phyloP scores from a whole-genome alignment of 2,329 filamentous ascomycete genomes.

The Ascochyta lentis region DNA sequence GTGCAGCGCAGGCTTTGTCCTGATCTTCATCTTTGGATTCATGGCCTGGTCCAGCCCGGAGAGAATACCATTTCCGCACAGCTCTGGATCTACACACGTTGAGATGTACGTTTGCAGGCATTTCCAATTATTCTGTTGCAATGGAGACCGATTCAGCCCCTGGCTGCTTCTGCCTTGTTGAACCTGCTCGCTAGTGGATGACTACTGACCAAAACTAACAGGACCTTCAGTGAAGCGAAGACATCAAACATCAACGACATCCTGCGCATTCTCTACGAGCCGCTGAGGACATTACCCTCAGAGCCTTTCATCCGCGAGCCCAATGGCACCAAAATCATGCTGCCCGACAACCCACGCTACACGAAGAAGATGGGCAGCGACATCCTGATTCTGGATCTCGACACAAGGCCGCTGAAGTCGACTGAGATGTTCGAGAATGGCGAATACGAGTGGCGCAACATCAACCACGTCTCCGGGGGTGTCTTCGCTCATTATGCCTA shows the following conservation, averaged over 20 bases:
- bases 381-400: slow-evolving; percentile 46
- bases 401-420: slow-evolving; percentile 44
- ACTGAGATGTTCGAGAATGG: slow-evolving; percentile 41
- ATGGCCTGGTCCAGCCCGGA: slow-evolving; percentile 44
- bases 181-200: slow-evolving; percentile 2
- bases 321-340: slow-evolving; percentile 37
- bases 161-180: neutral
- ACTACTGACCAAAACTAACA: slow-evolving; percentile 27
- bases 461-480: slow-evolving; percentile 46
- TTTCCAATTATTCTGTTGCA: neutral
- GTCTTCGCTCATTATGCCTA: slow-evolving; percentile 50
- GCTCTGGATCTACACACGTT: slow-evolving; percentile 23
- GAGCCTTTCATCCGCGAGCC: slow-evolving; percentile 41
- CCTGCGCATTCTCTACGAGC: slow-evolving; percentile 40
- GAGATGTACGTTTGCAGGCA: slow-evolving; percentile 33
- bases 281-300: slow-evolving; percentile 36
- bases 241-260: slow-evolving; percentile 43
- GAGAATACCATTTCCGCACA: slow-evolving; percentile 31
- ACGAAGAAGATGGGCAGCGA: slow-evolving; percentile 43
- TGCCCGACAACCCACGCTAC: slow-evolving; percentile 42
- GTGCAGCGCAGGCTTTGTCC: slow-evolving; percentile 37
- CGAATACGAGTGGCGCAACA: slow-evolving; percentile 46
- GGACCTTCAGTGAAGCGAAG: slow-evolving; percentile 29
- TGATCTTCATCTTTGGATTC: slow-evolving; percentile 45
- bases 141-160: neutral